Evolutionary conservation across 371 early-diverging fungal species (phyloP).

Genomic region (Mortierella sp.): DNA sequence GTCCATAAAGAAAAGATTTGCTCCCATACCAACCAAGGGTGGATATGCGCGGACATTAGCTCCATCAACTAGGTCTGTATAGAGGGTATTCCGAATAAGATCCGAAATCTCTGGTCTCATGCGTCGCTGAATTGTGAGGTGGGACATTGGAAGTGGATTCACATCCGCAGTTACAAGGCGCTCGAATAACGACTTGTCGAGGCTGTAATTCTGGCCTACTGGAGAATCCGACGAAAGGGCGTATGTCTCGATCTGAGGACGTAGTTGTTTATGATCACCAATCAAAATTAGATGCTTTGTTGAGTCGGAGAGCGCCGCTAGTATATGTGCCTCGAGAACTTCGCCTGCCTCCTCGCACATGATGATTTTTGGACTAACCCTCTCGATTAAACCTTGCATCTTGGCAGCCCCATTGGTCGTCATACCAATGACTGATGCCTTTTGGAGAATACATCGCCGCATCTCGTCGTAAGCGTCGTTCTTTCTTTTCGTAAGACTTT

Average conservation of each 20-base stretch:
- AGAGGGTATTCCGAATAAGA: slow-evolving; percentile 59
- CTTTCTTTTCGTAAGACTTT: slow-evolving; percentile 25
- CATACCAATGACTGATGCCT: slow-evolving; percentile 59
- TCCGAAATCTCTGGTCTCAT: slow-evolving; percentile 81
- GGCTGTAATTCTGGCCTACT: slow-evolving; percentile 56
- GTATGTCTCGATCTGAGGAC: slow-evolving; percentile 63
- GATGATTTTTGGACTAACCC: slow-evolving; percentile 67
- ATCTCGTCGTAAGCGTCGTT: slow-evolving; percentile 52
- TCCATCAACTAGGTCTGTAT: slow-evolving; percentile 56
- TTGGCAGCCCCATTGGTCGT: slow-evolving; percentile 69
- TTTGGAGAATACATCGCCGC: slow-evolving; percentile 47
- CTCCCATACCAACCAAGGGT: slow-evolving; percentile 57
- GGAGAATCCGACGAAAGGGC: slow-evolving; percentile 46
- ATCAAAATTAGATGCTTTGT: slow-evolving; percentile 79
- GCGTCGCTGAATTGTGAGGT: slow-evolving; percentile 75
- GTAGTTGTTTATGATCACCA: slow-evolving; percentile 80
- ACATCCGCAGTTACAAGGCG: slow-evolving; percentile 62
- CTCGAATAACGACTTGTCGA: slow-evolving; percentile 79
- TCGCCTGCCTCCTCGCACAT: slow-evolving; percentile 86
- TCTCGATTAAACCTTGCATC: slow-evolving; percentile 61
- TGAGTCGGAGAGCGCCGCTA: slow-evolving; percentile 65
- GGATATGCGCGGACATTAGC: slow-evolving; percentile 47
- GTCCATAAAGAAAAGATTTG: slow-evolving; percentile 62
- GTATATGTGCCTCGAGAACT: slow-evolving; percentile 79
- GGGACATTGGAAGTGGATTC: slow-evolving; percentile 60